Evolutionary conservation across 306 rosid genomes (phyloP), one percentile per base, ranked within the genome.

Genomic region (Rubus parviflorus): DNA sequence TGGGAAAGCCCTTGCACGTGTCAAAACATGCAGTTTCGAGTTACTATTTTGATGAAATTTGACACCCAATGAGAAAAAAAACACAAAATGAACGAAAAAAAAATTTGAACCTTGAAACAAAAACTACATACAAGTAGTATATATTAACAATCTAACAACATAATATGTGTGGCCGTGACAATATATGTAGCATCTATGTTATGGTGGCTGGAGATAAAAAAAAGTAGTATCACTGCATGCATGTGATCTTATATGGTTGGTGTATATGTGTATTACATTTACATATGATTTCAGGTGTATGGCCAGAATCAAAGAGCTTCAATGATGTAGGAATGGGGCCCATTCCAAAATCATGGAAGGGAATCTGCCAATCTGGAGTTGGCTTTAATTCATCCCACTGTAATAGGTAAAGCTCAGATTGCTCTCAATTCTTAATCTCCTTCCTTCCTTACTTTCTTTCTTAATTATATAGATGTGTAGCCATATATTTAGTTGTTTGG

Each of bases 291-390:
- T 79, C 81, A 92, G 97, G 97, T 73, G 90, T 92, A 74, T 92
- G 97, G 97, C 97, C 93, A 75, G 93, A 92, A 23, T 92, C 97
- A 68, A 80, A 83, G 85, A 92, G 97, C 86, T 92, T 92, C 79
- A 85, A 81, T 38, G 97, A 90, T 75, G 86, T 80, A 84, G 96
- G 96, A 22, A 87, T 92, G 88, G 89, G 85, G 22, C 88, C 96
- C 35, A 20, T 90, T 79, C 97, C 93, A 54, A 81, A 86, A 63
- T 82, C 89, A 84, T 92, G 97, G 97, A 92, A 83, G 75, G 97
- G 96, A 83, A 81, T 86, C 76, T 92, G 97, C 65, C 81, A 90
- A 86, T 81, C 86, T 51, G 97, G 97, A 64, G 78, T 84, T 45
- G 90, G 79, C 70, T 92, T 90, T 72, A 53, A 45, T 75, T 87